Base-by-base conservation (phyloP, 495 filamentous ascomycete genomes). In the Aspergillus sparsus region DNA sequence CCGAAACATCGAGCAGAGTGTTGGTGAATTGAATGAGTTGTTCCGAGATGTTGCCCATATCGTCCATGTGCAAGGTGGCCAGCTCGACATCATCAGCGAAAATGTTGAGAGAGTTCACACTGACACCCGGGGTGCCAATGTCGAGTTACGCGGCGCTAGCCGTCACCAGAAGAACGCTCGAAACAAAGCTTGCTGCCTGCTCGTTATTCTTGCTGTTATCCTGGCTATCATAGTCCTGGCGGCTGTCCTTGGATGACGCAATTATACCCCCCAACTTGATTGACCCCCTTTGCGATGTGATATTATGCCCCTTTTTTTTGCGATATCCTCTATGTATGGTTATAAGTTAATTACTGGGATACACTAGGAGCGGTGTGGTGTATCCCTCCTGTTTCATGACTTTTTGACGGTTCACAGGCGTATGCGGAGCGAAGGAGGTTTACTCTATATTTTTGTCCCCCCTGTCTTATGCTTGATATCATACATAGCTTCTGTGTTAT, bases 31-130 rank as follows among this genome's bases (percentile, higher is more conserved):
- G 55, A 98, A 98, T 66, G 94, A 98, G 71, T 80, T 98, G 34
- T 98, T 98, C 80, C 82, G 92, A 42, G 95, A 99, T 76, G 90
- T 98, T 27, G 95, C 94, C 42, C 91, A 95, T 66, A 97, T 98
- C 65, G 93, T 99, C 39, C 84, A 84, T 63, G 93, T 96, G 74
- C 94, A 99, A 76, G 95, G 94, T 12, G 91, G 89, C 45, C 83
- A 88, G 71, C 79, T 99, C 11, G 91, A 96, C 72, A 90, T 90
- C 51, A 96, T 99, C 67, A 85, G 84, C 61, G 86, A 88, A 58
- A 96, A 97, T 68, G 90, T 97, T 6, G 82, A 93, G 67, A 86
- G 85, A 58, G 89, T 93, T 57, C 83, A 85, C 54, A 84, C 85
- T 35, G 86, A 93, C 66, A 95, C 92, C 5, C 82, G 83, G 47